These are phyloP conservation scores for Ceratocystis colombiana DNA, from an alignment of 2,329 filamentous ascomycete genomes.

Conservation along the genomic window DNA sequence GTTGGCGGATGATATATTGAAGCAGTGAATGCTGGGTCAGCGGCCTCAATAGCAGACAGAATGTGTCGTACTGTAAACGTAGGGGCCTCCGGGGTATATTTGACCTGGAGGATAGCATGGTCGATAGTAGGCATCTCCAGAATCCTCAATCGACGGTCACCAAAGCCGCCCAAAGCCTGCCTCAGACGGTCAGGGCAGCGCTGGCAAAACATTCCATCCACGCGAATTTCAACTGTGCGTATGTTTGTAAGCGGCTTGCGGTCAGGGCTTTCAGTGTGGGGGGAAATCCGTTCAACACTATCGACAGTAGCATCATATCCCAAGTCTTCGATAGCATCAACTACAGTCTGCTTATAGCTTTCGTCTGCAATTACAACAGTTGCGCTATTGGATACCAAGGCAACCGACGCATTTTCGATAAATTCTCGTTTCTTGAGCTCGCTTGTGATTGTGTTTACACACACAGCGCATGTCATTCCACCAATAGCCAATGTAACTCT, in stretches of 20 bases:
- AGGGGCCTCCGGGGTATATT: slow-evolving; percentile 59
- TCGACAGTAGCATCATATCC: slow-evolving; percentile 57
- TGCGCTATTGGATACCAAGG: slow-evolving; percentile 58
- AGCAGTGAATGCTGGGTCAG: slow-evolving; percentile 55
- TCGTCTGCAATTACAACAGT: slow-evolving; percentile 44
- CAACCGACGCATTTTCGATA: slow-evolving; percentile 49
- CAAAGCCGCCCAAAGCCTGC: slow-evolving; percentile 45
- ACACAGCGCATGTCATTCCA: slow-evolving; percentile 66
- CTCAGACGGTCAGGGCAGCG: slow-evolving; percentile 55
- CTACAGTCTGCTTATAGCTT: slow-evolving; percentile 32
- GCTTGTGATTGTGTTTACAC: slow-evolving; percentile 52
- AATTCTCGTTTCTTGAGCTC: slow-evolving; percentile 43
- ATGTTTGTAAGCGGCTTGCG: slow-evolving; percentile 28
- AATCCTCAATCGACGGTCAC: slow-evolving; percentile 41
- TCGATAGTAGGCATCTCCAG: slow-evolving; percentile 46
- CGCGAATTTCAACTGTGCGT: slow-evolving; percentile 53
- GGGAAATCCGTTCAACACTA: slow-evolving; percentile 37
- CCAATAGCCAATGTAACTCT: slow-evolving; percentile 49
- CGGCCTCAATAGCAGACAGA: slow-evolving; percentile 53
- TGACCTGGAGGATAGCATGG: slow-evolving; percentile 58
- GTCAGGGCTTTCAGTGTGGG: slow-evolving; percentile 29
- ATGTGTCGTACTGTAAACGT: slow-evolving; percentile 66
- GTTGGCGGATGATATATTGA: slow-evolving; percentile 70
- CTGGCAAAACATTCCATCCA: slow-evolving; percentile 66
- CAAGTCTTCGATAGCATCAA: slow-evolving; percentile 47